phyloP scores from a whole-genome alignment of 257 asterid genomes.

The Solanum pinnatisectum region DNA sequence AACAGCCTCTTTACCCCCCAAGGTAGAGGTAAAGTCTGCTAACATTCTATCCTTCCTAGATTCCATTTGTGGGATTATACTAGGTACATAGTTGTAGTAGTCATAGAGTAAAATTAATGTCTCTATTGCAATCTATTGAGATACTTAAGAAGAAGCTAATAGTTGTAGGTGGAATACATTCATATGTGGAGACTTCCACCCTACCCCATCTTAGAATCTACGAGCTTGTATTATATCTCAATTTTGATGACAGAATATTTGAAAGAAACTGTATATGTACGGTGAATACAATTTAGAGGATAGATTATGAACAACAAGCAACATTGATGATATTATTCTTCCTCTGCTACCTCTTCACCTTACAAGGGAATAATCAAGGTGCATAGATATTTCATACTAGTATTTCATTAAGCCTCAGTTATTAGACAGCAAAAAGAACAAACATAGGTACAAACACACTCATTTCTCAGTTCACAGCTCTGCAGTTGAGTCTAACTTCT shows the following conservation, averaged over 20 bases:
- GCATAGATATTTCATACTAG: not conserved
- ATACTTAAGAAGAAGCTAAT: not conserved
- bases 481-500: constrained; percentile 54
- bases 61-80: not conserved
- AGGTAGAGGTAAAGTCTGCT: not conserved
- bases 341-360: not conserved
- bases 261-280: not conserved
- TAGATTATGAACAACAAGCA: not conserved
- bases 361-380: not conserved
- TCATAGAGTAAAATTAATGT: not conserved
- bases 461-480: constrained; percentile 30
- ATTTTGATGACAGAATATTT: too few relatives aligned
- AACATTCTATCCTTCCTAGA: not conserved
- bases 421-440: not conserved
- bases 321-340: not conserved
- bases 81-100: not conserved
- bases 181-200: not conserved
- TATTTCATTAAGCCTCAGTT: not conserved
- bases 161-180: not conserved
- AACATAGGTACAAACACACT: not conserved
- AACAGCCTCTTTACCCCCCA: not conserved
- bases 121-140: not conserved
- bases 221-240: not conserved
- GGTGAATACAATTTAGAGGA: not conserved
- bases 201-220: not conserved